phyloP scores from a whole-genome alignment of 2,329 filamentous ascomycete genomes.

The Aspergillus arachidicola region DNA sequence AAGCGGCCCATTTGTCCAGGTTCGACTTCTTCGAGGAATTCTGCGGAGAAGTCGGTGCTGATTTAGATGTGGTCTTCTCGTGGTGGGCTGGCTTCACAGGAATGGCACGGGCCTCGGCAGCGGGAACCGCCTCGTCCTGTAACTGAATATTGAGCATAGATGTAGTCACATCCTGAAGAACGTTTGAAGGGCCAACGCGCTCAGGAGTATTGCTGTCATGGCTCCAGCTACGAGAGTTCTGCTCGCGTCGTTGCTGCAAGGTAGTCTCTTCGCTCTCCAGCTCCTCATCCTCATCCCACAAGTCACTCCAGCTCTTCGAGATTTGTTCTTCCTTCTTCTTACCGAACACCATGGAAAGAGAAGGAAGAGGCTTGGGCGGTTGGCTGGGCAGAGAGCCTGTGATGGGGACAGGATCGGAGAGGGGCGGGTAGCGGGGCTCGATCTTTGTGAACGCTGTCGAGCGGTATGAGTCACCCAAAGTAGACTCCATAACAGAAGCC shows the following conservation, averaged over 20 bases:
- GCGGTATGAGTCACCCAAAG: slow-evolving; percentile 77
- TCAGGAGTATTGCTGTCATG: slow-evolving; percentile 66
- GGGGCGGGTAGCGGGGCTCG: slow-evolving; percentile 50
- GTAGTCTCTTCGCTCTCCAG: slow-evolving; percentile 63
- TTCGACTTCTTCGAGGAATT: slow-evolving; percentile 57
- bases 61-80: slow-evolving; percentile 46
- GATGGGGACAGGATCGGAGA: slow-evolving; percentile 70
- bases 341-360: slow-evolving; percentile 79
- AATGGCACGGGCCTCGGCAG: slow-evolving; percentile 19
- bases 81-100: slow-evolving; percentile 59
- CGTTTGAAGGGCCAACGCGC: slow-evolving; percentile 52
- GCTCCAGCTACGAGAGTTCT: slow-evolving; percentile 78
- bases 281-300: slow-evolving; percentile 90
- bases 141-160: slow-evolving; percentile 53
- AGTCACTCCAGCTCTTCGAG: slow-evolving; percentile 98
- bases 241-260: slow-evolving; percentile 60
- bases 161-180: slow-evolving; percentile 58
- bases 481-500: slow-evolving; percentile 82
- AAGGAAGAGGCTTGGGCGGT: slow-evolving; percentile 61
- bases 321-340: slow-evolving; percentile 71
- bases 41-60: slow-evolving; percentile 54
- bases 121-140: slow-evolving; percentile 35
- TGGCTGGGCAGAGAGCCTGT: slow-evolving; percentile 73
- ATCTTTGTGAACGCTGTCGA: slow-evolving; percentile 60
- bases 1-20: slow-evolving; percentile 84